phyloP scores from a whole-genome alignment of 345 rosid genomes.

The Theobroma cacao region DNA sequence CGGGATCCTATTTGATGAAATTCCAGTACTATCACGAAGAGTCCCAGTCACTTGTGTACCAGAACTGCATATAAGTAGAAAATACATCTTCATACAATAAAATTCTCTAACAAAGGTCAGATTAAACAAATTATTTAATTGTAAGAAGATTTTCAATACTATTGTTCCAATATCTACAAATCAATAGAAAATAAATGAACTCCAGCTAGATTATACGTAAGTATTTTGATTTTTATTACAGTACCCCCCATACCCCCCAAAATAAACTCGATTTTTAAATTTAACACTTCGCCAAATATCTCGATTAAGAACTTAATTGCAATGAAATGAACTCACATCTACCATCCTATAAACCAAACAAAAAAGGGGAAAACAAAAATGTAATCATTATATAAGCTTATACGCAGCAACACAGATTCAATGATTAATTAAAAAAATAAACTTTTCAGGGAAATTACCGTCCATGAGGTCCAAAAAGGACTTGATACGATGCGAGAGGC shows the following conservation, averaged over 20 bases:
- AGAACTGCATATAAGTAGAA: constrained; percentile 38
- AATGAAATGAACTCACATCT: background rate
- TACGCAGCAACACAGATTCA: background rate
- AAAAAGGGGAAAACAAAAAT: background rate
- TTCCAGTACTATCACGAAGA: constrained; percentile 34
- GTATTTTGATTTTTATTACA: no score
- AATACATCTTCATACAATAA: constrained; percentile 17
- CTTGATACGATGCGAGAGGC: constrained; percentile 33
- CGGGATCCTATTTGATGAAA: constrained; percentile 49
- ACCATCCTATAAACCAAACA: background rate
- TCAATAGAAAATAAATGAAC: background rate
- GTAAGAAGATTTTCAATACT: background rate
- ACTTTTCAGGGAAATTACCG: constrained; percentile 36
- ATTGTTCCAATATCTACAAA: background rate
- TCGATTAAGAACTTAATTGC: background rate
- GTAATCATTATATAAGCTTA: background rate
- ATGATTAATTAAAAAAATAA: background rate
- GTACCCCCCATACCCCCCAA: no score
- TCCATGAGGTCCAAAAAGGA: constrained; percentile 38
- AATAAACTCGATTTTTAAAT: background rate
- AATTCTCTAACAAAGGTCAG: background rate
- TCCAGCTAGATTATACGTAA: background rate
- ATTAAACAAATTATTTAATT: background rate
- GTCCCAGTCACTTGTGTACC: constrained; percentile 38
- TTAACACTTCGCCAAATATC: background rate